phyloP scores from a whole-genome alignment of 2,329 filamentous ascomycete genomes.

The Lecanoromycetidae sp. region DNA sequence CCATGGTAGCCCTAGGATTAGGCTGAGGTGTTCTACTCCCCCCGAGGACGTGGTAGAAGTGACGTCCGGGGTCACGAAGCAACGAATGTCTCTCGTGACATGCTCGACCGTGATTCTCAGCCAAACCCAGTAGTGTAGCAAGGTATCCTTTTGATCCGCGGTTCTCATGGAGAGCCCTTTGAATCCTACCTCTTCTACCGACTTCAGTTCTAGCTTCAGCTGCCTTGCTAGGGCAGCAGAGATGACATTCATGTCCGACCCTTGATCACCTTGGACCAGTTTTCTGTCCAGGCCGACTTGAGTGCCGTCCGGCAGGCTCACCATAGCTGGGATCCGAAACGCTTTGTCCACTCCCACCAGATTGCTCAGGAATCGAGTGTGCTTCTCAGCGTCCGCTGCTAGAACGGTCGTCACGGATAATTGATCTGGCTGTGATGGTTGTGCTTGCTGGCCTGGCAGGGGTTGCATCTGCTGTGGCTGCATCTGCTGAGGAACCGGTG shows the following conservation, averaged over 20 bases:
- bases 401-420: background rate
- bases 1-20: background rate
- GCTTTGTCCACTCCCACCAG: background rate
- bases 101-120: rapidly evolving
- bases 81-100: background rate
- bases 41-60: background rate
- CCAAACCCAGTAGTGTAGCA: background rate
- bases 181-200: background rate
- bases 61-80: background rate
- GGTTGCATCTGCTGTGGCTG: too few relatives aligned
- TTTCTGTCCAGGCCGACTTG: background rate
- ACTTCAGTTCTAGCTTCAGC: background rate
- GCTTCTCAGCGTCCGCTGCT: background rate
- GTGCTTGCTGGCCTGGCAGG: too few relatives aligned
- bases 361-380: background rate
- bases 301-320: background rate
- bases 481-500: background rate
- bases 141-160: background rate
- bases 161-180: background rate
- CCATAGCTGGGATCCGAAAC: background rate
- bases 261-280: background rate
- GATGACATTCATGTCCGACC: background rate
- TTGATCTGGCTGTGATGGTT: too few relatives aligned
- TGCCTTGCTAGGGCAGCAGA: background rate
- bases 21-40: background rate